Percentiles rank a stretch among this genome's conserved stretches.
Conservation (phyloP, 2,329 filamentous ascomycete genomes). For the Cadophora luteo-olivacea region DNA sequence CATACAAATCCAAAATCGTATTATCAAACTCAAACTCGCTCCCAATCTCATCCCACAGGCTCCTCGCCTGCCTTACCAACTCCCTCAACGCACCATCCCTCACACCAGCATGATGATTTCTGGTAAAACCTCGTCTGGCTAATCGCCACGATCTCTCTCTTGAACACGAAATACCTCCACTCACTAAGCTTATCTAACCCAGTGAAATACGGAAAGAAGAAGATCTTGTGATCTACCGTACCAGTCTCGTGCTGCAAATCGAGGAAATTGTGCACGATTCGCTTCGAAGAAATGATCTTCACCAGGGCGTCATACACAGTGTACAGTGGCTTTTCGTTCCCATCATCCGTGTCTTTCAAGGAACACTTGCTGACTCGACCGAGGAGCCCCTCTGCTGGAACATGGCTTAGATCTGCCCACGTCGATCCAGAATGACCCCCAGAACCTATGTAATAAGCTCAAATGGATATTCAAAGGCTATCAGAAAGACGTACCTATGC, state of each 20-base stretch:
- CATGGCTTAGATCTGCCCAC: background rate
- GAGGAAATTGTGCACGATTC: background rate
- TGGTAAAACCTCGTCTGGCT: conserved; percentile 12
- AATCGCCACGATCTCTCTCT: background rate
- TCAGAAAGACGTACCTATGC: too few species aligned
- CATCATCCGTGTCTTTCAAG: conserved; percentile 1
- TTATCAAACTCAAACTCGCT: background rate
- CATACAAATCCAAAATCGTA: conserved; percentile 11
- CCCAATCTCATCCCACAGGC: background rate
- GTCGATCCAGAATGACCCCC: too few species aligned
- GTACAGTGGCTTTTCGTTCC: background rate
- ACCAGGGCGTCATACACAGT: background rate
- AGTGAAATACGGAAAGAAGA: conserved; percentile 1
- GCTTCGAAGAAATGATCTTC: background rate
- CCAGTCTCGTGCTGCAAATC: background rate
- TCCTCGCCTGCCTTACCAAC: background rate
- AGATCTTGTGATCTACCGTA: conserved; percentile 5
- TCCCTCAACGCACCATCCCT: conserved; percentile 1
- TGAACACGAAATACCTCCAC: background rate
- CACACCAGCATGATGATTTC: conserved; percentile 3
- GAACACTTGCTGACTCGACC: conserved; percentile 1
- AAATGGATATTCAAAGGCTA: too few species aligned
- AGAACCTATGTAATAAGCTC: too few species aligned
- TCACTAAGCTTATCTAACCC: background rate
- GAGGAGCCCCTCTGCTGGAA: background rate